Conservation (phyloP, 768 basidiomycete species). For the Russula olivacea region DNA sequence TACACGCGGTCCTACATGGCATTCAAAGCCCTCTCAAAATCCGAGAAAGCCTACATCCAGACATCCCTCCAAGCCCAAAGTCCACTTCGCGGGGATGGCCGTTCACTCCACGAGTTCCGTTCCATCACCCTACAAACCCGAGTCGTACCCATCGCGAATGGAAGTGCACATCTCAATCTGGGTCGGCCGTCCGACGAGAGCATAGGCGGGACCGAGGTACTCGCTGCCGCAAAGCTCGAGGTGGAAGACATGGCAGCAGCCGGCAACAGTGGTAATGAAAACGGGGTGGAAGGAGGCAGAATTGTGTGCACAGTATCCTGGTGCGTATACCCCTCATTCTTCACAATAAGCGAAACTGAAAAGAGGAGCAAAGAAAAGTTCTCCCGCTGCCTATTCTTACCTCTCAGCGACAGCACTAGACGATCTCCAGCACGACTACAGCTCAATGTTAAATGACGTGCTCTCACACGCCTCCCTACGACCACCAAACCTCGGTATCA, state of each 20-base stretch:
- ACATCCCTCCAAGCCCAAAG: constrained; percentile 52
- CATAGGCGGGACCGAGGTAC: constrained; percentile 66
- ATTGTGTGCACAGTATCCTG: constrained; percentile 69
- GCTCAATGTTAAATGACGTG: constrained; percentile 54
- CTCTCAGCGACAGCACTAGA: constrained; percentile 59
- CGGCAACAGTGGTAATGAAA: constrained; percentile 33
- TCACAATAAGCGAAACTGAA: constrained; percentile 15
- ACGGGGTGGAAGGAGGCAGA: constrained; percentile 51
- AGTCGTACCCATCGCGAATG: constrained; percentile 75
- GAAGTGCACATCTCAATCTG: constrained; percentile 71
- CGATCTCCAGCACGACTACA: constrained; percentile 70
- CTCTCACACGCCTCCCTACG: constrained; percentile 62
- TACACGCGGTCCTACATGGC: constrained; percentile 24
- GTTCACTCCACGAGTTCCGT: constrained; percentile 59
- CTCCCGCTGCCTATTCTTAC: constrained; percentile 74
- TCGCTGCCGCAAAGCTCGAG: constrained; percentile 76
- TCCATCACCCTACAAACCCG: constrained; percentile 70
- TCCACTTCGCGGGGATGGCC: constrained; percentile 74
- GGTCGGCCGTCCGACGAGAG: constrained; percentile 50
- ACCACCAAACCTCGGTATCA: constrained; percentile 53
- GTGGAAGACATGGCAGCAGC: constrained; percentile 49
- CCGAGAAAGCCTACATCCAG: constrained; percentile 73
- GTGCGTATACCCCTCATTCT: constrained; percentile 40
- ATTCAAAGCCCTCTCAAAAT: constrained; percentile 50
- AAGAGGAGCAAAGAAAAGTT: constrained; percentile 47